Percentiles rank a stretch among this genome's conserved stretches.
These are phyloP conservation scores for Corynascus novoguineensis DNA, from an alignment of 495 filamentous ascomycete species.

Conservation along the genomic window DNA sequence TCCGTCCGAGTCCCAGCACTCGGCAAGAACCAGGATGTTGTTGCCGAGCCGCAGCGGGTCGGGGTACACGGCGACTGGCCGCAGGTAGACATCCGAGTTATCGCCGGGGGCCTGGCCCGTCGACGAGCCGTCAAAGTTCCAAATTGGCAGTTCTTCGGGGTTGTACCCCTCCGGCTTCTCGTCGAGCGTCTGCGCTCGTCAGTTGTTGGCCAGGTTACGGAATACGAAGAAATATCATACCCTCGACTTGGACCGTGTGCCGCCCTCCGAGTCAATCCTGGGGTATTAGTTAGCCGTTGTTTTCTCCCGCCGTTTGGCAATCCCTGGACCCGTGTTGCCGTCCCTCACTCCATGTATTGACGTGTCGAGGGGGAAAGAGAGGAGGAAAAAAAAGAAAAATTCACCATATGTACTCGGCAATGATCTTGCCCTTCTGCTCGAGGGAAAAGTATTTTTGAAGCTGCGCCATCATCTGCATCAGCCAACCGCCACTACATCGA, in stretches of 20 bases:
- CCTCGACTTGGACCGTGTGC: constrained; percentile 85
- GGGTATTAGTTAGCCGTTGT: neutral
- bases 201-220: neutral
- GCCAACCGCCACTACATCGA: neutral
- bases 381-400: neutral
- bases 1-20: constrained; percentile 95
- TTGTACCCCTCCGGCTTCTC: constrained; percentile 53
- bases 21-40: constrained; percentile 95
- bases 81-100: constrained; percentile 96
- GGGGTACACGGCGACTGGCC: constrained; percentile 61
- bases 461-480: constrained; percentile 39
- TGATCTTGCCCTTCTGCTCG: constrained; percentile 76
- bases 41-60: constrained; percentile 78
- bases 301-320: no score
- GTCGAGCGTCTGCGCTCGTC: constrained; percentile 63
- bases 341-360: no score
- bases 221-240: constrained; percentile 39
- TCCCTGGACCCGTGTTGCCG: neutral
- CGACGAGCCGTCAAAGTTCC: constrained; percentile 99
- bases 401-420: constrained; percentile 88
- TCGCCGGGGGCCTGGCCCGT: constrained; percentile 91
- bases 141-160: constrained; percentile 85
- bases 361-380: no score
- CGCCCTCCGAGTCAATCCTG: constrained; percentile 72
- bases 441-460: constrained; percentile 88